Evolutionary conservation across 352 stramenopile genomes (phyloP), one percentile per base, ranked within the genome.

Genomic region (Phytophthora sansomeana): DNA sequence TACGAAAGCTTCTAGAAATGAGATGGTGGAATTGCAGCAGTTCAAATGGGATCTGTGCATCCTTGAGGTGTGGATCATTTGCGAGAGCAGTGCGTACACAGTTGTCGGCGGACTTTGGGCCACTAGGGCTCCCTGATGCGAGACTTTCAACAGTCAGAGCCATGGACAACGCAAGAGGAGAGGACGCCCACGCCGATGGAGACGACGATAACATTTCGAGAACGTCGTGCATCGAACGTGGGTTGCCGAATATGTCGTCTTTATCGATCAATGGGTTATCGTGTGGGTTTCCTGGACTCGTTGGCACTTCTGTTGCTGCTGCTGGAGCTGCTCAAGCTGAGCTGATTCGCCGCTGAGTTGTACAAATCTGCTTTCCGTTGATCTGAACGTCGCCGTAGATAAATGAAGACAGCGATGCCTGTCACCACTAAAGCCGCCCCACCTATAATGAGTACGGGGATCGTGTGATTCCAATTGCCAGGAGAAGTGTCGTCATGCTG

Each of bases 11-110:
- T 41, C 72, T 43, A 1, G 63, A 63, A 3, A 83, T 62, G 3
- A 78, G 42, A 24, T 76, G 63, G 19, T 67, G 49, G 17, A 81
- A 82, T 55, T 71, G 65, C 19, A 87, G 58, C 35, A 69, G 49
- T 5, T 77, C 58, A 62, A 81, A 87, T 3, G 48, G 32, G n/a
- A 86, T 62, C 10, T 67, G 58, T 4, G 46, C 53, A 19, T 69
- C 30, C 14, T 71, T 60, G 21, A 82, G 32, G 6, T 58, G 29
- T 32, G 67, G 58, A 16, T 74, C 58, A 30, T 69, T 73, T 16
- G 62, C 26, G 30, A 83, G 44, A 29, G 62, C 51, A 33, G 67
- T 58, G 13, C 80, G 42, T 9, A 74, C 39, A 2, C 21, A 14
- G n/a, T 29, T 62, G 51, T 29, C 46, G 8, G 54, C 44, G 6